phyloP scores from a whole-genome alignment of 2,329 filamentous ascomycete genomes.

The Fusarium tjaetaba region DNA sequence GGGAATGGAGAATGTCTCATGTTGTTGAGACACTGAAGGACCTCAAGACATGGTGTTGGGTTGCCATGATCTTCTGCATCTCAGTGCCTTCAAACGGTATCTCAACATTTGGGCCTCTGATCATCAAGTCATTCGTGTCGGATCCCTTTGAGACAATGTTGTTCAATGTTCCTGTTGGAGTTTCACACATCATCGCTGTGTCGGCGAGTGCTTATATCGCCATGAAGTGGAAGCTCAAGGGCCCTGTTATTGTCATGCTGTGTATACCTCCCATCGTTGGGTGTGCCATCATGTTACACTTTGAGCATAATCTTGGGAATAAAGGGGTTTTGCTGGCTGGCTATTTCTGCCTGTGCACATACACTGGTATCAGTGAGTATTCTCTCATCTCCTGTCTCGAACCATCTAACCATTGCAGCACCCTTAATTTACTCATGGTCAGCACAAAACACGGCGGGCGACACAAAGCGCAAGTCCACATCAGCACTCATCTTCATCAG shows the following conservation, averaged over 20 bases:
- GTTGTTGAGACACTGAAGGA: slow-evolving; percentile 64
- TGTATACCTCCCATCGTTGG: slow-evolving; percentile 68
- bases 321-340: slow-evolving; percentile 63
- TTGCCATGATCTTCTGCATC: slow-evolving; percentile 64
- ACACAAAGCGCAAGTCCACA: slow-evolving; percentile 75
- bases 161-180: slow-evolving; percentile 69
- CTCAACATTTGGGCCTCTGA: slow-evolving; percentile 67
- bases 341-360: slow-evolving; percentile 68
- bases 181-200: slow-evolving; percentile 68
- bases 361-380: slow-evolving; percentile 54
- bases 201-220: slow-evolving; percentile 66
- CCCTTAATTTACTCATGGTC: slow-evolving; percentile 71
- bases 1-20: slow-evolving; percentile 62
- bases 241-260: slow-evolving; percentile 63
- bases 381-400: slow-evolving; percentile 17
- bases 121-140: slow-evolving; percentile 68
- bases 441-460: slow-evolving; percentile 71
- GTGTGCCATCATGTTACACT: slow-evolving; percentile 62
- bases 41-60: slow-evolving; percentile 70
- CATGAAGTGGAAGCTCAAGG: slow-evolving; percentile 65
- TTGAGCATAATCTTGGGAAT: slow-evolving; percentile 57
- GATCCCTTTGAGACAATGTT: slow-evolving; percentile 65
- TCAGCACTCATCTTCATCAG: slow-evolving; percentile 73
- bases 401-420: slow-evolving; percentile 43
- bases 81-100: slow-evolving; percentile 67